phyloP scores from a whole-genome alignment of 1,284 basidiomycete genomes.

The Rhizoctonia solani region DNA sequence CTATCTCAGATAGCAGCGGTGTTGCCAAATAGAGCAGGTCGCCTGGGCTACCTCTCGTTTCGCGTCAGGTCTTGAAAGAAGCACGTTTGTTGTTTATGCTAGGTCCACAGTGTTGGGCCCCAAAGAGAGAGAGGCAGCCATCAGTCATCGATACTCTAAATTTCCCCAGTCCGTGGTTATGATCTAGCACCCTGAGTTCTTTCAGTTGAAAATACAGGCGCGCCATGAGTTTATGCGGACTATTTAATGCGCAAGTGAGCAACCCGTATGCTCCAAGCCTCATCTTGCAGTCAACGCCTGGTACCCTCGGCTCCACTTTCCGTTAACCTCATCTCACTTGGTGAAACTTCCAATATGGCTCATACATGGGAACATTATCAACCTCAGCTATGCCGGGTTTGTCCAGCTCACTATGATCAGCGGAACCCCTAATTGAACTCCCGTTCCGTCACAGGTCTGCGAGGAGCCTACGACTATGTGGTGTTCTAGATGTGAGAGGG shows the following conservation, averaged over 20 bases:
- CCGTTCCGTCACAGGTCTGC: constrained; percentile 31
- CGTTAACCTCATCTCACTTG: background rate
- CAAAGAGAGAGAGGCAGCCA: no score
- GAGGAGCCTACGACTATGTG: constrained; percentile 36
- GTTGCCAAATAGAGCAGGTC: background rate
- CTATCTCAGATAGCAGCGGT: background rate
- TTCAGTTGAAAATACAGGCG: background rate
- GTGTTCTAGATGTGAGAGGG: constrained; percentile 38
- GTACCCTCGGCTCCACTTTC: no score
- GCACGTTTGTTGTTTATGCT: background rate
- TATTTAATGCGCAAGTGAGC: constrained; percentile 6
- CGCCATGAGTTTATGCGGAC: constrained; percentile 2
- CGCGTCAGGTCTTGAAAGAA: background rate
- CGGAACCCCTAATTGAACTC: background rate
- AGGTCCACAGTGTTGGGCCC: constrained; percentile 6
- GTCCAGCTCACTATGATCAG: no score
- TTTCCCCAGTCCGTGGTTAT: constrained; percentile 6
- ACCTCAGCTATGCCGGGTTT: constrained; percentile 5
- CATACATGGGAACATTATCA: constrained; percentile 15
- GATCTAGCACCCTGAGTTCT: constrained; percentile 7
- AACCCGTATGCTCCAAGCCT: background rate
- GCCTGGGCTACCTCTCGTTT: background rate
- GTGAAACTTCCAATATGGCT: constrained; percentile 11
- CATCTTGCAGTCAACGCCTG: no score
- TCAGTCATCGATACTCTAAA: constrained; percentile 25